Conservation (phyloP, 1,284 basidiomycete species). For the Trametes versicolor region DNA sequence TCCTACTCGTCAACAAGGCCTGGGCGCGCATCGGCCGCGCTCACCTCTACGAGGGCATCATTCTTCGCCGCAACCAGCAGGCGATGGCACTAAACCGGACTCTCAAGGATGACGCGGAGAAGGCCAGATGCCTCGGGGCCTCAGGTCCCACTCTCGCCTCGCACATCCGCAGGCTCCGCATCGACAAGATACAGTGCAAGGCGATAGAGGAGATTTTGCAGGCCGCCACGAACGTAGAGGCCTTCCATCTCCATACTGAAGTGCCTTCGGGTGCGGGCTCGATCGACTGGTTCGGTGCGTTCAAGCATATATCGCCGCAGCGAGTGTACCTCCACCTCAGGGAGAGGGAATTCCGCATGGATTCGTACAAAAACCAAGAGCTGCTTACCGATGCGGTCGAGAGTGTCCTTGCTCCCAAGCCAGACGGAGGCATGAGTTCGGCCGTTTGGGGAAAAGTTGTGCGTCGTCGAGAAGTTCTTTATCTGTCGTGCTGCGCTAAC, state of each 20-base stretch:
- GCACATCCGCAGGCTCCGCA: constrained; percentile 13
- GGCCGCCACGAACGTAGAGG: constrained; percentile 4
- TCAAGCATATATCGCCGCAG: constrained; percentile 9
- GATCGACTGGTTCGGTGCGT: constrained; percentile 8
- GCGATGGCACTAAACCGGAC: constrained; percentile 5
- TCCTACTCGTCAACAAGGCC: constrained; percentile 11
- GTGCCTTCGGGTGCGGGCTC: not conserved
- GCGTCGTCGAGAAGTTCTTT: not conserved
- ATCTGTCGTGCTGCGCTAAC: constrained; percentile 1
- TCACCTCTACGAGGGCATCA: constrained; percentile 15
- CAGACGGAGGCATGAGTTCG: not conserved
- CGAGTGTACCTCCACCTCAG: not conserved
- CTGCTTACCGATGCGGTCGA: too few relatives aligned
- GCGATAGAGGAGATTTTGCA: not conserved
- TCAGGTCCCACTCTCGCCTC: constrained; percentile 2
- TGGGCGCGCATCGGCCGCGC: constrained; percentile 11
- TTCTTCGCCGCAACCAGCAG: constrained; percentile 9
- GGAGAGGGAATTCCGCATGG: too few relatives aligned
- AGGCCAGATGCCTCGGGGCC: not conserved
- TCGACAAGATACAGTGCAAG: constrained; percentile 9
- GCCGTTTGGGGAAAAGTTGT: not conserved
- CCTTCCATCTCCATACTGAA: not conserved
- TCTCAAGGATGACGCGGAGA: not conserved
- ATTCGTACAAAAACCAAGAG: too few relatives aligned
- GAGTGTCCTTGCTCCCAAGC: too few relatives aligned